Evolutionary conservation across 129 eudicot species (phyloP).

Genomic region (Sambucus nigra): DNA sequence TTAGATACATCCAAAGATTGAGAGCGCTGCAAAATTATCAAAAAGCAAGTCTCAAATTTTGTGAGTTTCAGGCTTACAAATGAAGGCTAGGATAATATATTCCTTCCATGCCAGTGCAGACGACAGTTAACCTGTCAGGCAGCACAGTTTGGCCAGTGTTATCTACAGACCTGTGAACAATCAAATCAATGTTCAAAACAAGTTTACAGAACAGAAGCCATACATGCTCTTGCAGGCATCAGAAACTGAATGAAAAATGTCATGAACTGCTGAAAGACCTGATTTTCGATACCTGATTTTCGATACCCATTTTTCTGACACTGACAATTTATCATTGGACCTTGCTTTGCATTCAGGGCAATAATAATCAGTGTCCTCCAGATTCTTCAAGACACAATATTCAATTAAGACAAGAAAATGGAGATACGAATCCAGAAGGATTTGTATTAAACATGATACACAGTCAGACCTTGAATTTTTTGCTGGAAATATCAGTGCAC

Average conservation of each 20-base stretch:
- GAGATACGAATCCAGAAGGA: constrained; percentile 5
- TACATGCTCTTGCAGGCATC: too few species aligned
- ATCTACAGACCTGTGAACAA: constrained; percentile 28
- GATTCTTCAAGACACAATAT: constrained; percentile 31
- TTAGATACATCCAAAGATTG: background rate
- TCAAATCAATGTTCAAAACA: background rate
- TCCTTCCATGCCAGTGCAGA: constrained; percentile 81
- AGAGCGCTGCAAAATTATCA: too few species aligned
- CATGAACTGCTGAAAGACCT: constrained; percentile 2
- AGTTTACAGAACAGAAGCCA: too few species aligned
- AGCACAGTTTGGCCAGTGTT: constrained; percentile 23
- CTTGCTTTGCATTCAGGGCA: constrained; percentile 76
- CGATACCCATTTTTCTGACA: constrained; percentile 13
- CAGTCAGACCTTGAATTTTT: constrained; percentile 46
- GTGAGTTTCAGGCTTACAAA: constrained; percentile 60
- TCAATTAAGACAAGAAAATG: constrained; percentile 4
- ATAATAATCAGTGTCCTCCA: constrained; percentile 54
- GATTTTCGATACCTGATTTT: constrained; percentile 54
- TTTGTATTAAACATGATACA: constrained; percentile 8
- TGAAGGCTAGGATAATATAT: constrained; percentile 58
- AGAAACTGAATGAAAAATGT: background rate
- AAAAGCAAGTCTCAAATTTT: too few species aligned
- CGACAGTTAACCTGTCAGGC: constrained; percentile 63
- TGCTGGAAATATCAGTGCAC: constrained; percentile 59
- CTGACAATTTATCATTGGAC: constrained; percentile 21